phyloP scores from a whole-genome alignment of 371 early-diverging fungal genomes.

The Mortierella sp. region DNA sequence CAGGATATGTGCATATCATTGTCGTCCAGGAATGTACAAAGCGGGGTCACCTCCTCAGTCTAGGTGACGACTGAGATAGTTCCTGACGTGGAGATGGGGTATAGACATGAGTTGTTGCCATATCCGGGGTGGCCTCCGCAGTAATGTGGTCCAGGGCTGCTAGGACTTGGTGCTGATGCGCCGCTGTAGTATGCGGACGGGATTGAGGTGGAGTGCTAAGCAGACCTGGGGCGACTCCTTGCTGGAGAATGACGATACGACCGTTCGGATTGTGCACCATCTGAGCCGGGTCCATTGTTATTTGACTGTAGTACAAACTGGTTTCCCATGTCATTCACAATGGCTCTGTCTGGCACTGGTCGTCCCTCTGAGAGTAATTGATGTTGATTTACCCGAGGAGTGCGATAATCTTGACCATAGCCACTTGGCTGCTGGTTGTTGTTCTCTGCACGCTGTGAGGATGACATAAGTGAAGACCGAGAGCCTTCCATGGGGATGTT shows the following conservation, averaged over 20 bases:
- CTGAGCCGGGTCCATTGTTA: constrained; percentile 7
- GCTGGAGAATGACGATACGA: constrained; percentile 13
- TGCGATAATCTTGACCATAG: background rate
- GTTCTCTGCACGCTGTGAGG: constrained; percentile 21
- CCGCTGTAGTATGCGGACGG: background rate
- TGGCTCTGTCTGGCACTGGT: constrained; percentile 1
- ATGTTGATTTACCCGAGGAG: background rate
- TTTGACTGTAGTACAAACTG: constrained; percentile 33
- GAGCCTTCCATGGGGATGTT: constrained; percentile 8
- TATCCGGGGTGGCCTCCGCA: constrained; percentile 12
- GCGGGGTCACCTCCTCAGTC: no score
- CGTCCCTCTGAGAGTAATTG: constrained; percentile 11
- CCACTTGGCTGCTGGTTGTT: background rate
- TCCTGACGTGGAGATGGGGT: constrained; percentile 25
- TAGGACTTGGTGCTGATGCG: constrained; percentile 6
- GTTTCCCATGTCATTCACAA: constrained; percentile 38
- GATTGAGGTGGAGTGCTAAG: background rate
- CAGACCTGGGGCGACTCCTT: constrained; percentile 13
- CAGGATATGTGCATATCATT: no score
- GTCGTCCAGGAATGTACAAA: no score
- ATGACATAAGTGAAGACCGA: constrained; percentile 10
- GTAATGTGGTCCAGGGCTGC: constrained; percentile 2
- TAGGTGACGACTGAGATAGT: constrained; percentile 16
- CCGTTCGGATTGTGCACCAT: constrained; percentile 16
- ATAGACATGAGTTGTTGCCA: constrained; percentile 11